These are phyloP conservation scores for Chalciporus piperatus DNA, from an alignment of 768 basidiomycete genomes.

Conservation along the genomic window DNA sequence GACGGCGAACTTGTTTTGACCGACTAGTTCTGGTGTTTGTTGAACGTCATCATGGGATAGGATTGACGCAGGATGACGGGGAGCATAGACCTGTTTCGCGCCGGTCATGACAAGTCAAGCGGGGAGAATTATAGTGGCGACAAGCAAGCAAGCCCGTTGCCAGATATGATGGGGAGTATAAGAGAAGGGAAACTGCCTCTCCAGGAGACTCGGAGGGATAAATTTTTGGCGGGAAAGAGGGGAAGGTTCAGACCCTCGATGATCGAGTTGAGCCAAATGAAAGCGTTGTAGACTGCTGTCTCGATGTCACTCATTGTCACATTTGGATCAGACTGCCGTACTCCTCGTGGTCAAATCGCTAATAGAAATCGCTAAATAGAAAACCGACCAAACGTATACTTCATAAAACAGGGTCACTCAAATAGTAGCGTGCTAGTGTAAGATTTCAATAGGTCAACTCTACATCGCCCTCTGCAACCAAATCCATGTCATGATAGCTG, in stretches of 20 bases:
- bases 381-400: constrained; percentile 23
- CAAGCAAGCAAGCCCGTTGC: constrained; percentile 16
- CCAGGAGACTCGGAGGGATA: constrained; percentile 24
- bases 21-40: constrained; percentile 43
- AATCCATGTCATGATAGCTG: constrained; percentile 95
- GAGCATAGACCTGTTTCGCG: constrained; percentile 40
- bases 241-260: constrained; percentile 26
- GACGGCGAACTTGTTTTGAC: constrained; percentile 57
- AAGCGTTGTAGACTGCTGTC: constrained; percentile 18
- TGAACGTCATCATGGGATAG: constrained; percentile 40
- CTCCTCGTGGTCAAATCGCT: constrained; percentile 22
- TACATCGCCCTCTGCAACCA: constrained; percentile 79
- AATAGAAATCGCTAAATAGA: background rate
- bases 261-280: constrained; percentile 23
- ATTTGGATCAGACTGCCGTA: constrained; percentile 8
- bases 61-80: constrained; percentile 46
- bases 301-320: constrained; percentile 29
- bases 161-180: constrained; percentile 8
- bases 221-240: constrained; percentile 12
- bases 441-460: constrained; percentile 45
- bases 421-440: constrained; percentile 27
- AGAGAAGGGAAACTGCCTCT: constrained; percentile 19
- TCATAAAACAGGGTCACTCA: constrained; percentile 27
- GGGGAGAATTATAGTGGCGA: constrained; percentile 5
- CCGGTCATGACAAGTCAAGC: constrained; percentile 25